Percentiles rank a stretch among this genome's conserved stretches.
These are phyloP conservation scores for Neoboletus brunneissimus DNA, from an alignment of 768 basidiomycete genomes.

Conservation along the genomic window DNA sequence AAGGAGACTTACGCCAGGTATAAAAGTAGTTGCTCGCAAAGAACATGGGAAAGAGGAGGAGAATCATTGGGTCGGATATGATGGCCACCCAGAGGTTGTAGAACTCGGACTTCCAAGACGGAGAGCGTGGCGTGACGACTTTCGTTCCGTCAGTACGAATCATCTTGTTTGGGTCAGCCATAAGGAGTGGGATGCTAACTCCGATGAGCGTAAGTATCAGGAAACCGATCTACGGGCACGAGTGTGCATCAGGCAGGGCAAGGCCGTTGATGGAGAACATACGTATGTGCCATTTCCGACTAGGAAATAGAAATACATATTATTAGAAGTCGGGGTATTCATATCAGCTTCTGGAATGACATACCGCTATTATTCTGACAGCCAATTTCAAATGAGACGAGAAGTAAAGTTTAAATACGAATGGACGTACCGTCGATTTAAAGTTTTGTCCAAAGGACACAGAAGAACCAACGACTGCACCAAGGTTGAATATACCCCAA, in stretches of 20 bases:
- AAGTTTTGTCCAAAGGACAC: constrained; percentile 73
- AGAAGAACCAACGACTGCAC: constrained; percentile 70
- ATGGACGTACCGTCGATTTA: constrained; percentile 49
- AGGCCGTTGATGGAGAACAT: constrained; percentile 21
- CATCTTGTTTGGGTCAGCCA: constrained; percentile 72
- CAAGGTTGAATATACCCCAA: constrained; percentile 82
- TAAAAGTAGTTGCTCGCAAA: constrained; percentile 82
- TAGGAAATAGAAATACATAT: constrained; percentile 22
- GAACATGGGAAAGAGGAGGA: constrained; percentile 81
- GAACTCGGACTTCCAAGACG: constrained; percentile 74
- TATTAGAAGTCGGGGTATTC: neutral
- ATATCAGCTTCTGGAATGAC: neutral
- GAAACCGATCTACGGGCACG: constrained; percentile 38
- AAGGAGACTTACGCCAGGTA: constrained; percentile 58
- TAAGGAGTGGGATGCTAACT: constrained; percentile 58
- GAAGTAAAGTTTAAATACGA: neutral
- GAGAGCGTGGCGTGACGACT: constrained; percentile 58
- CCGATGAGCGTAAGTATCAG: constrained; percentile 67
- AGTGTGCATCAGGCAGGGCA: neutral
- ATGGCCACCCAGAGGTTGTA: constrained; percentile 65
- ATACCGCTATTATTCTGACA: constrained; percentile 29
- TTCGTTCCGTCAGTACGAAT: constrained; percentile 70
- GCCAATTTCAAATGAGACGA: neutral
- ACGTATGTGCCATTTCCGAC: constrained; percentile 75
- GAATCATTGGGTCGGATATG: constrained; percentile 63